Base-by-base conservation (phyloP, 164 flowering plant species). In the Malania oleifera region DNA sequence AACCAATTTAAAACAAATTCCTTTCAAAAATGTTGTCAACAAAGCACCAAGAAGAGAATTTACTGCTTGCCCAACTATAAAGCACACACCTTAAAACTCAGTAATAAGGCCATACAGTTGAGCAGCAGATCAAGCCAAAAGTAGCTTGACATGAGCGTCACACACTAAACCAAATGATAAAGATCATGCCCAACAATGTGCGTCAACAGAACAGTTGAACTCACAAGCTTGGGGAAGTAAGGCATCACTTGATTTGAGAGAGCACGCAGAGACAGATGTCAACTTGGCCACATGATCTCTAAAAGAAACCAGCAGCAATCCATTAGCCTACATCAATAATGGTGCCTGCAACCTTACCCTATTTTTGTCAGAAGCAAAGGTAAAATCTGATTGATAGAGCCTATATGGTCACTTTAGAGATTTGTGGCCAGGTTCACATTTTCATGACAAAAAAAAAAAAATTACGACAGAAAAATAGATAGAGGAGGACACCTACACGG, bases 201-300 rank as follows among this genome's bases (percentile, higher is more conserved):
- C 22, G 56, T 56, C 22, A 65, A 26, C 57, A 37, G 4, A 44
- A 24, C 35, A 29, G 58, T 37, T 61, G n/a, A 57, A 52, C 54
- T 44, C 57, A 56, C 49, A 52, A 52, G 22, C n/a, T 44, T 9
- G 54, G 35, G 17, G 23, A 38, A 29, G 34, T 43, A 20, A 13
- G 48, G 20, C 7, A 61, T 67, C 59, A 62, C 31, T 45, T 46
- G 55, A 67, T 52, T 51, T 38, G 18, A 40, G 51, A 50, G 48
- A 39, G 19, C 28, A 34, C 43, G 52, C 23, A 38, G 18, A 47
- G 27, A 39, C 43, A 15, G 38, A 27, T 24, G 37, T 34, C 38
- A 54, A 54, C 26, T 23, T 22, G 52, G 43, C 34, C 59, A 26
- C 40, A 18, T 29, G 46, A 44, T 43, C 67, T 63, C 63, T 24